phyloP scores from a whole-genome alignment of 208 protist genomes.

The Acanthamoeba triangularis region DNA sequence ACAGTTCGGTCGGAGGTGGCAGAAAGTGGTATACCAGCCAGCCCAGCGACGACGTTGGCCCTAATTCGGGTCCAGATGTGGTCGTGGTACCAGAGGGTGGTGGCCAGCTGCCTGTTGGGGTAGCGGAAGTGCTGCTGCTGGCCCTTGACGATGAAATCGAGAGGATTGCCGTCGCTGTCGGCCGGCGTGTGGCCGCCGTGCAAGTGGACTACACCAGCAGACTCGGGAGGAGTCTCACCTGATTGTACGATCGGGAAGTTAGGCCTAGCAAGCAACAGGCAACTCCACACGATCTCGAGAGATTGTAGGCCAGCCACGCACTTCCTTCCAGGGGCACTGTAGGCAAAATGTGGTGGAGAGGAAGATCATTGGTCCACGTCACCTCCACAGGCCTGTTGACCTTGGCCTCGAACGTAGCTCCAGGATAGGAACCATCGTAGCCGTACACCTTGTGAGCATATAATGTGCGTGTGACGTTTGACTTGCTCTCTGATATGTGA shows the following conservation, averaged over 20 bases:
- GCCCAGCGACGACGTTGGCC: background rate
- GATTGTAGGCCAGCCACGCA: background rate
- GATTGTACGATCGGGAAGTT: background rate
- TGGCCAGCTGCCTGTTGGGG: slow-evolving; percentile 35
- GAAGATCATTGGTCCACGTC: slow-evolving; percentile 34
- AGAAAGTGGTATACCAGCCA: background rate
- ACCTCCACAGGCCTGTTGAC: slow-evolving; percentile 12
- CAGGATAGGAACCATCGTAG: slow-evolving; percentile 49
- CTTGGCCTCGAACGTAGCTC: background rate
- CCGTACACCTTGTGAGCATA: slow-evolving; percentile 67
- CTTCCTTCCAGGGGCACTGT: background rate
- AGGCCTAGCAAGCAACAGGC: no score
- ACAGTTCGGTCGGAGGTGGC: background rate
- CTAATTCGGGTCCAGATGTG: background rate
- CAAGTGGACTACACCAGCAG: slow-evolving; percentile 13
- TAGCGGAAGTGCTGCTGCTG: background rate
- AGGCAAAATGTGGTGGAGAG: background rate
- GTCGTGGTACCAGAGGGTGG: slow-evolving; percentile 66
- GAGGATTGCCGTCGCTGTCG: slow-evolving; percentile 39
- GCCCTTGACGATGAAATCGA: background rate
- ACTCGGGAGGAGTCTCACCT: background rate
- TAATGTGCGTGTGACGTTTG: no score
- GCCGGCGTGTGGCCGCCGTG: slow-evolving; percentile 33
- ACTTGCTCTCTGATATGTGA: no score
- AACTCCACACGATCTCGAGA: no score